These are phyloP conservation scores for Trapa incisa DNA, from an alignment of 345 rosid species.

Conservation along the genomic window DNA sequence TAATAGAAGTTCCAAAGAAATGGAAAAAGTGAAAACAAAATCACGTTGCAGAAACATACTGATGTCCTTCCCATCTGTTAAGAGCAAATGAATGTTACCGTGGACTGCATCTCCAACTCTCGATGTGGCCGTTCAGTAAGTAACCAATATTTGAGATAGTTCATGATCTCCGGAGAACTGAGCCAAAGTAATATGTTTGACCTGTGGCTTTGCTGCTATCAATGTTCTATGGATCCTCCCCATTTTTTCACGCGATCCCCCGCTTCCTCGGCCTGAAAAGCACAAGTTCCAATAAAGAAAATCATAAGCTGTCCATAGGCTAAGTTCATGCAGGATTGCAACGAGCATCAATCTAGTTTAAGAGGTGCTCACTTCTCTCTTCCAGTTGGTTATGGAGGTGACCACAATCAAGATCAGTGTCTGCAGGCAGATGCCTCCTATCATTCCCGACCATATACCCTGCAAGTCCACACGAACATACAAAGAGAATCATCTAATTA, in stretches of 20 bases:
- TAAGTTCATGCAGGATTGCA: not conserved
- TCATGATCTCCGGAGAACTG: too few species aligned
- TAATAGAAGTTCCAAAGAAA: too few species aligned
- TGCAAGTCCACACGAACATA: constrained; percentile 12
- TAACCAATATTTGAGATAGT: too few species aligned
- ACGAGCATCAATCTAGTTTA: not conserved
- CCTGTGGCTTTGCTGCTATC: too few species aligned
- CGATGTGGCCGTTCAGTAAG: too few species aligned
- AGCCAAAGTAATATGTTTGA: too few species aligned
- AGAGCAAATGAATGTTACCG: too few species aligned
- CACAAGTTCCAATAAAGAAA: not conserved
- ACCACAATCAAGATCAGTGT: constrained; percentile 45
- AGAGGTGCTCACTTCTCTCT: constrained; percentile 38
- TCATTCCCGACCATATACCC: constrained; percentile 96
- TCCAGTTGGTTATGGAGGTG: constrained; percentile 62
- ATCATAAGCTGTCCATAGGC: not conserved
- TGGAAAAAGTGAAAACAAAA: too few species aligned
- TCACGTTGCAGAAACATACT: too few species aligned
- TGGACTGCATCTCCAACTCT: too few species aligned
- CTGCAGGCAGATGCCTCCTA: constrained; percentile 60
- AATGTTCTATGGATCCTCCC: constrained; percentile 40
- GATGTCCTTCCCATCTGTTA: too few species aligned
- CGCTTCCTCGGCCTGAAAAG: constrained; percentile 41
- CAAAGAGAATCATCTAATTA: not conserved
- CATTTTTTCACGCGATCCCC: constrained; percentile 21